These are phyloP conservation scores for Hebeloma cylindrosporum DNA, from an alignment of 768 basidiomycete species.

Conservation along the genomic window DNA sequence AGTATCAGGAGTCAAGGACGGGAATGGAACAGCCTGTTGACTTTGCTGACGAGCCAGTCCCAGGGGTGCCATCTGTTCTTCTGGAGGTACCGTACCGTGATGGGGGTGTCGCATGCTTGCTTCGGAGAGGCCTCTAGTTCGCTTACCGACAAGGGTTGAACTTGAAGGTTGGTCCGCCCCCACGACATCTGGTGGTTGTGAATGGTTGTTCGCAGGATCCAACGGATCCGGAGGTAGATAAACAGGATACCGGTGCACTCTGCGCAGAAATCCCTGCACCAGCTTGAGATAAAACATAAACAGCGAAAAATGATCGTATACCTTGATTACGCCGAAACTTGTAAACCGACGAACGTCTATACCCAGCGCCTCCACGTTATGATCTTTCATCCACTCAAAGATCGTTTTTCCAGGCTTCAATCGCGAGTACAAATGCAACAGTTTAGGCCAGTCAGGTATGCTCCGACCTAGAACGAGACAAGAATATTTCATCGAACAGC, in stretches of 20 bases:
- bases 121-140: conserved; percentile 38
- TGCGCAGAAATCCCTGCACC: conserved; percentile 82
- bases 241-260: conserved; percentile 92
- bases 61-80: conserved; percentile 9
- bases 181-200: conserved; percentile 16
- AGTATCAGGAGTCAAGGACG: conserved; percentile 17
- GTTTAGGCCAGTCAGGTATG: conserved; percentile 83
- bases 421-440: conserved; percentile 84
- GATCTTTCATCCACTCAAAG: conserved; percentile 82
- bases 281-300: background rate
- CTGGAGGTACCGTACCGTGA: conserved; percentile 20
- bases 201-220: conserved; percentile 7
- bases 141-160: conserved; percentile 30
- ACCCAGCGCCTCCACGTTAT: conserved; percentile 67
- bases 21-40: conserved; percentile 23
- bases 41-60: conserved; percentile 29
- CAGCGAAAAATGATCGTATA: conserved; percentile 25
- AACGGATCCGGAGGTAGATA: conserved; percentile 47
- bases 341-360: conserved; percentile 94
- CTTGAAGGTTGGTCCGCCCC: background rate
- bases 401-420: conserved; percentile 82
- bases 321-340: conserved; percentile 97
- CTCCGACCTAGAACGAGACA: conserved; percentile 41
- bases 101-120: conserved; percentile 27
- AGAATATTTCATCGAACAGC: background rate